A percentile compares a stretch with the other conserved stretches of the same genome.
These are phyloP conservation scores for Macrolepiota fuliginosa DNA, from an alignment of 768 basidiomycete species.

Conservation along the genomic window DNA sequence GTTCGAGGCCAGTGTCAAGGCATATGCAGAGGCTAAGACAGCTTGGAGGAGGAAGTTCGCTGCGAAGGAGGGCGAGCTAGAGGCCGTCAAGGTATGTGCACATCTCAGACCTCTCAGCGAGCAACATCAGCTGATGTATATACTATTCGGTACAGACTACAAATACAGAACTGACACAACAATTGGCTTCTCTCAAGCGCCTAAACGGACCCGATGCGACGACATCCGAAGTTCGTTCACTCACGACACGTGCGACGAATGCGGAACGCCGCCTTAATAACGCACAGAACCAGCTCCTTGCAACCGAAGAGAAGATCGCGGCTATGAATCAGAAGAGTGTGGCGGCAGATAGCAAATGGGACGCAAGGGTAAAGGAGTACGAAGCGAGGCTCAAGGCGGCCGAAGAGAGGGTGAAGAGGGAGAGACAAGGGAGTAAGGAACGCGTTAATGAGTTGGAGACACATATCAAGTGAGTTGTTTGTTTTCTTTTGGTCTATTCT, in stretches of 20 bases:
- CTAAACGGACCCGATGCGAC: constrained; percentile 59
- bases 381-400: constrained; percentile 77
- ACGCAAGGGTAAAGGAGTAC: constrained; percentile 92
- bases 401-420: constrained; percentile 90
- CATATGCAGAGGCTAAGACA: constrained; percentile 74
- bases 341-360: constrained; percentile 86
- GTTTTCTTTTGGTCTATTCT: not conserved
- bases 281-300: constrained; percentile 78
- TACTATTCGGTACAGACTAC: constrained; percentile 47
- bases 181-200: constrained; percentile 61
- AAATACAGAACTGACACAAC: constrained; percentile 70
- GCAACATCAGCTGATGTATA: not conserved
- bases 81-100: constrained; percentile 70
- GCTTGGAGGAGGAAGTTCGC: constrained; percentile 81
- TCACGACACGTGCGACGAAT: constrained; percentile 72
- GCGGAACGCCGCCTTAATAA: constrained; percentile 88
- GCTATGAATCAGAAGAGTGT: constrained; percentile 68
- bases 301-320: constrained; percentile 83
- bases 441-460: constrained; percentile 68
- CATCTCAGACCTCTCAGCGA: not conserved
- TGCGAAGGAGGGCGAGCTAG: constrained; percentile 87
- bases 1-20: constrained; percentile 84
- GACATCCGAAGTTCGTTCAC: constrained; percentile 58
- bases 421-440: constrained; percentile 93
- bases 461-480: constrained; percentile 53